Base-by-base conservation (phyloP, 2,329 filamentous ascomycete species). In the Thermomyces lanuginosus region DNA sequence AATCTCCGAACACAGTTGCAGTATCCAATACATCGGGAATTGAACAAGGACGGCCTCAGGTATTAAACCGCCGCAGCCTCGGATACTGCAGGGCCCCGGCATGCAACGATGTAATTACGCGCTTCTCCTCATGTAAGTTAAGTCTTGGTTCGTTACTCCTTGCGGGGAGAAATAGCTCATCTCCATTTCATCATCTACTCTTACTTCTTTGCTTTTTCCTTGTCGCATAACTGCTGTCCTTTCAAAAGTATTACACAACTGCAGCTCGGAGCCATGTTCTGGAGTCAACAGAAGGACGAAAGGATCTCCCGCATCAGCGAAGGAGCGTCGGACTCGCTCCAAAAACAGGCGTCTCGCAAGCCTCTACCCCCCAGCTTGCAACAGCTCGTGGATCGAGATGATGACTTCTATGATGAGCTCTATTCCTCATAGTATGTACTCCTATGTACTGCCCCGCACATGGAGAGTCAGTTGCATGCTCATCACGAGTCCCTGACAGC, bases 331-430 rank as follows among this genome's bases (percentile, higher is more conserved):
- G 36, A 34, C 25, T 32, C 27, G 28, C 22, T 29, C 35, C 43
- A 22, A 26, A 27, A 56, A 36, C 60, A 56, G 10, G 49, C 62
- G n/a, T 51, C 63, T 23, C 53, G 60, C 30, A 58, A 60, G 41
- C 58, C 56, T 34, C 59, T 73, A 8, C 61, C 66, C n/a, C 53
- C 56, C 25, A 56, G 61, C 16, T 48, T 73, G 2, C 67, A 72
- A 47, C 56, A 61, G 18, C 60, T 64, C 2, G 52, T 72, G 5
- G 63, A 73, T 37, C 55, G 55, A 29, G 64, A 92, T 6, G 77
- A 81, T 16, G 73, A 71, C 41, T 72, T 82, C 42, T 79, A 80
- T 51, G 77, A 83, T 32, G 69, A 80, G 33, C 53, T 91, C 19
- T 74, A 78, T 36, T 74, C 83, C 31, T 78, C 81, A 55, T 74